Evolutionary conservation across 495 filamentous ascomycete genomes (phyloP).

Genomic region (Penicillium tannophilum): DNA sequence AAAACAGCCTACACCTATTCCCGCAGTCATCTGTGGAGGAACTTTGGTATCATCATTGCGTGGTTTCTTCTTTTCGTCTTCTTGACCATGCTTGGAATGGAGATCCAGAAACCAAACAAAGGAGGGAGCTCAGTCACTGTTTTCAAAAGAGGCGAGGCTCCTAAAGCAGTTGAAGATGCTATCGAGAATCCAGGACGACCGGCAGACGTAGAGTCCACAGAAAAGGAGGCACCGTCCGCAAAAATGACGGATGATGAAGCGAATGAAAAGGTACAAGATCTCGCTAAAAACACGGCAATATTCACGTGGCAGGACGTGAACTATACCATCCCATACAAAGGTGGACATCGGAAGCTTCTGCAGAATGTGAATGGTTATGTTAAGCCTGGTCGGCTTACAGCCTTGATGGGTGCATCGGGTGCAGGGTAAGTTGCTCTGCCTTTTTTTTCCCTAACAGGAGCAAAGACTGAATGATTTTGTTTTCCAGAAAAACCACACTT

Average conservation of each 20-base stretch:
- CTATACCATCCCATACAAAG: conserved; percentile 69
- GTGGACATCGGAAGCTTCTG: conserved; percentile 59
- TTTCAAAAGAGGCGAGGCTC: conserved; percentile 64
- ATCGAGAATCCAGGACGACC: conserved; percentile 33
- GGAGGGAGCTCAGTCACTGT: conserved; percentile 71
- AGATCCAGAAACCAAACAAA: conserved; percentile 68
- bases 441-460: too few relatives aligned
- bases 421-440: conserved; percentile 49
- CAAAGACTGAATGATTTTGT: neutral
- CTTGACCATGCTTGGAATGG: conserved; percentile 65
- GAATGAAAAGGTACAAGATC: conserved; percentile 36
- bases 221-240: conserved; percentile 25
- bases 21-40: conserved; percentile 62
- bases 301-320: conserved; percentile 81
- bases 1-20: conserved; percentile 54
- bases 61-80: conserved; percentile 57
- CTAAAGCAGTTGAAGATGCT: conserved; percentile 52
- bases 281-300: conserved; percentile 62
- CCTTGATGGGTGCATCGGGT: conserved; percentile 67
- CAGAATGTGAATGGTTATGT: conserved; percentile 70
- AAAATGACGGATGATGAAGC: conserved; percentile 28
- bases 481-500: conserved; percentile 54
- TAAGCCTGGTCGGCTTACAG: conserved; percentile 69
- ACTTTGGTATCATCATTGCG: conserved; percentile 61
- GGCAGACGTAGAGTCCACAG: conserved; percentile 52